These are phyloP conservation scores for Grosmannia clavigera DNA, from an alignment of 2,329 filamentous ascomycete genomes.

Conservation along the genomic window DNA sequence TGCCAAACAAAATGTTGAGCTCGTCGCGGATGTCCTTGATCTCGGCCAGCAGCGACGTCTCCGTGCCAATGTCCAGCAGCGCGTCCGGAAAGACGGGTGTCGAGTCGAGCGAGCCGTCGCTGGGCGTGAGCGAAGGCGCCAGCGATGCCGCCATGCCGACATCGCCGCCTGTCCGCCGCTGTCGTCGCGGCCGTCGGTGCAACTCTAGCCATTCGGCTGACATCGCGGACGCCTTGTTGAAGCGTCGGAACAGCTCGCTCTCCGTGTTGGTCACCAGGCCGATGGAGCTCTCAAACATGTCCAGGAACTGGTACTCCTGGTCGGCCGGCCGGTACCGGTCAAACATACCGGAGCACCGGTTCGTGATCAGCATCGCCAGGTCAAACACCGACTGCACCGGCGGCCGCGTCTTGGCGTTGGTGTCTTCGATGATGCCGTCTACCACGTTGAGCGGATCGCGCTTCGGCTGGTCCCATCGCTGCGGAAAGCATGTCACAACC, in stretches of 20 bases:
- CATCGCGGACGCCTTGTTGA: slow-evolving; percentile 44
- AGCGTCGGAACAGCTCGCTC: slow-evolving; percentile 45
- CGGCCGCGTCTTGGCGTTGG: slow-evolving; percentile 49
- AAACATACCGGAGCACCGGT: slow-evolving; percentile 47
- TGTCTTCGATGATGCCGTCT: slow-evolving; percentile 50
- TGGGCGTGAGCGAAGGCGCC: neutral
- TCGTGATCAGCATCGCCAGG: slow-evolving; percentile 48
- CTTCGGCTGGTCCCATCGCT: slow-evolving; percentile 46
- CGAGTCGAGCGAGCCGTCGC: neutral
- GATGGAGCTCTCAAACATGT: slow-evolving; percentile 56
- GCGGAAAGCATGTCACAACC: slow-evolving; percentile 46
- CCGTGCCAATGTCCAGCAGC: slow-evolving; percentile 45
- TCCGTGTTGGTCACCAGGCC: slow-evolving; percentile 40
- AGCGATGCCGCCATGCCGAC: neutral
- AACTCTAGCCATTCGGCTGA: slow-evolving; percentile 41
- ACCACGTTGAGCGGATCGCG: slow-evolving; percentile 52
- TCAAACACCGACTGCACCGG: slow-evolving; percentile 50
- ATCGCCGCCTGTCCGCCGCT: neutral
- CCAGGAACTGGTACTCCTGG: slow-evolving; percentile 50
- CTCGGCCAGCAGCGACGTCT: slow-evolving; percentile 49
- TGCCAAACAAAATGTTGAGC: slow-evolving; percentile 46
- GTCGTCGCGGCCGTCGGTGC: slow-evolving; percentile 15
- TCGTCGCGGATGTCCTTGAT: slow-evolving; percentile 58
- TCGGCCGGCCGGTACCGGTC: slow-evolving; percentile 45
- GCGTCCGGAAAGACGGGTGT: slow-evolving; percentile 34